Evolutionary conservation across 768 basidiomycete species (phyloP), one percentile per base, ranked within the genome.

Genomic region (Suillus hirtellus): DNA sequence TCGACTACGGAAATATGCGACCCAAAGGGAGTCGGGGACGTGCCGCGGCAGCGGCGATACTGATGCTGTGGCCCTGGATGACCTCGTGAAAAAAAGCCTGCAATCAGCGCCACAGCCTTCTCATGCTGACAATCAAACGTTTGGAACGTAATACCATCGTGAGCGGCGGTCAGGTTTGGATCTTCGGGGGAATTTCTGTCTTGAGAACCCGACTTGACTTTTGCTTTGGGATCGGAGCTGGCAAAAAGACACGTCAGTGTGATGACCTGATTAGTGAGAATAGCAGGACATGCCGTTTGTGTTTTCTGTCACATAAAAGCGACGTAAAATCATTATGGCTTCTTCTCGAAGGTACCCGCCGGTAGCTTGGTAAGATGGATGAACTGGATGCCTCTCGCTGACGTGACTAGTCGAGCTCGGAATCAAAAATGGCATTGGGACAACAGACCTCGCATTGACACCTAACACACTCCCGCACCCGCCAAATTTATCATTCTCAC

Each of bases 381-480:
- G 92, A 24, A 79, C 80, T 15, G 93, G 88, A 70, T 97, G 90
- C 14, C 76, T 71, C 15, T 93, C 73, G 49, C 93, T 95, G 68
- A 24, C 55, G 47, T 24, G 59, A 64, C 54, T 46, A 46, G 24
- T 62, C 24, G 43, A 44, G 38, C 47, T 43, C 35, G 9, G 56
- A 21, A 34, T 62, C 14, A 49, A 42, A 31, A 11, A 58, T 35
- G 65, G 31, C 62, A 42, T 50, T 10, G 27, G n/a, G 37, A n/a
- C 21, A 31, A 79, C 83, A 66, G 49, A 93, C 95, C 77, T 77
- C 67, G 83, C 78, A 71, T 97, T 96, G 14, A 98, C 92, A 34
- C 90, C 88, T 54, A 97, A 78, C 7, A 99, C 96, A 69, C 95
- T 96, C 47, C 93, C 96, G 75, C 95, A 96, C 4, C 97, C 97